Evolutionary conservation across 805 yeast species (phyloP).

Genomic region (Candida namnaoensis): DNA sequence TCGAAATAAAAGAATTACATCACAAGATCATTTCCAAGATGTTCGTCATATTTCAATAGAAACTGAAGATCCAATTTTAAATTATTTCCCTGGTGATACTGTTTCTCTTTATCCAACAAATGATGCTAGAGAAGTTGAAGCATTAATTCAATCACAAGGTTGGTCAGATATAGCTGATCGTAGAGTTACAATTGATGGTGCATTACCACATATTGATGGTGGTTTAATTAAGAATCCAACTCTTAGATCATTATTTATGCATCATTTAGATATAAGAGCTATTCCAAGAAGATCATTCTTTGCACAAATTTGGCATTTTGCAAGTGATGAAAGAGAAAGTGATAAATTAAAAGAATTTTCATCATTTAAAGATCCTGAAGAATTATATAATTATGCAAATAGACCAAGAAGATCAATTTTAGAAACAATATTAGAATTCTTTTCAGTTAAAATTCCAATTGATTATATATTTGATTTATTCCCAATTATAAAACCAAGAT

Average conservation of each 20-base stretch:
- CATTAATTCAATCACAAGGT: conserved; percentile 56
- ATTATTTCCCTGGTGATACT: conserved; percentile 74
- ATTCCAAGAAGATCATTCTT: conserved; percentile 85
- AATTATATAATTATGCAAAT: conserved; percentile 83
- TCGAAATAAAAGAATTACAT: conserved; percentile 55
- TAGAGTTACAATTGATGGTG: conserved; percentile 27
- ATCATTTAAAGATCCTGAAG: conserved; percentile 65
- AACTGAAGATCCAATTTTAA: conserved; percentile 15
- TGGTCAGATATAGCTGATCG: conserved; percentile 70
- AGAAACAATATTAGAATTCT: conserved; percentile 80
- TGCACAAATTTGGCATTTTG: conserved; percentile 64
- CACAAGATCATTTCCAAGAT: conserved; percentile 78
- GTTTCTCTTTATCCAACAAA: conserved; percentile 71
- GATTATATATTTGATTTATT: conserved; percentile 69
- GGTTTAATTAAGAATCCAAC: conserved; percentile 59
- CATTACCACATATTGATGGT: conserved; percentile 33
- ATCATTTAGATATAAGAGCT: conserved; percentile 75
- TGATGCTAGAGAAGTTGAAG: conserved; percentile 51
- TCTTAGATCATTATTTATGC: conserved; percentile 58
- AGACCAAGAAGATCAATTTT: conserved; percentile 83
- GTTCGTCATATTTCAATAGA: conserved; percentile 55
- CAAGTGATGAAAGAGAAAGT: conserved; percentile 61
- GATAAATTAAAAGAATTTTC: conserved; percentile 75
- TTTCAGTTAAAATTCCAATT: conserved; percentile 65
- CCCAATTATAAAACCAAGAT: conserved; percentile 73